Conservation (phyloP, 192 early-diverging fungal genomes). For the Rhizoclosmatium globosum region DNA sequence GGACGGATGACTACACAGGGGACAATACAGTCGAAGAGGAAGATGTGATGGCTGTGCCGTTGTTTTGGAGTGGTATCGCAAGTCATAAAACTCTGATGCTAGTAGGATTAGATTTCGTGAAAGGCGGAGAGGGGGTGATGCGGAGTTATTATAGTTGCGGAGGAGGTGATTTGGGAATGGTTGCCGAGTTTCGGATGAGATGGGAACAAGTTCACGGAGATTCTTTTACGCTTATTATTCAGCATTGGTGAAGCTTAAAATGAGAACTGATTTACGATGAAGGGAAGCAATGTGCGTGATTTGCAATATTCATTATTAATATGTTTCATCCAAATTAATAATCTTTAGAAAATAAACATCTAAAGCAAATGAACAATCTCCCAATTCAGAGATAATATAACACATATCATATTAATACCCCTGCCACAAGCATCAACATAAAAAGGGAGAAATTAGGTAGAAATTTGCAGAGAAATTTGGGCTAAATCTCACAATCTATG, state of each 20-base stretch:
- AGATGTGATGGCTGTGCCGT: constrained; percentile 25
- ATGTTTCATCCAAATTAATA: neutral
- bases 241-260: neutral
- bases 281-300: neutral
- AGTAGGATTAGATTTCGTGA: constrained; percentile 39
- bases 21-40: constrained; percentile 39
- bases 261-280: neutral
- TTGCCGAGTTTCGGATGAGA: constrained; percentile 20
- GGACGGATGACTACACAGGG: constrained; percentile 23
- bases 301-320: neutral
- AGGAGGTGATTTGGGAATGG: constrained; percentile 29
- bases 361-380: neutral
- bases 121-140: constrained; percentile 31
- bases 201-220: constrained; percentile 9
- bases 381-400: neutral
- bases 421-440: neutral
- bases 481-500: no score
- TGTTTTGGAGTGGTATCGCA: constrained; percentile 1
- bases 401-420: no score
- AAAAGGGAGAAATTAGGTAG: neutral
- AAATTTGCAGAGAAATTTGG: no score
- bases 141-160: constrained; percentile 16
- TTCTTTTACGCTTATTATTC: neutral
- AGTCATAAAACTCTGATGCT: neutral
- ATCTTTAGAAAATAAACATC: neutral